phyloP scores from a whole-genome alignment of 1,139 yeast genomes.

The Kurtzmaniella quercitrusa region DNA sequence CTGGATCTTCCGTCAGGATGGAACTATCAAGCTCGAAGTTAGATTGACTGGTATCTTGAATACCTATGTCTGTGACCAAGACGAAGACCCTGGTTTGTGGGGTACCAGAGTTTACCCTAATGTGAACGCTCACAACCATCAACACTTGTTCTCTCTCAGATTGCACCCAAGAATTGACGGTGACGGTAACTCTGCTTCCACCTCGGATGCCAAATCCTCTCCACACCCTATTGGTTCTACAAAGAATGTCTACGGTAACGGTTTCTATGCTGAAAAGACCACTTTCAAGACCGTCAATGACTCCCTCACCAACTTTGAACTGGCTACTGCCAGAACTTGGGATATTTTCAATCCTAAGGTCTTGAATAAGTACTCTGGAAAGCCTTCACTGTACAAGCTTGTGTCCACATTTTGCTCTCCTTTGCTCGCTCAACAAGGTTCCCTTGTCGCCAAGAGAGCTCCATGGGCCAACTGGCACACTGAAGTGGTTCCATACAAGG shows the following conservation, averaged over 20 bases:
- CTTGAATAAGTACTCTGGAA: conserved; percentile 64
- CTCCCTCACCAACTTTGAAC: conserved; percentile 59
- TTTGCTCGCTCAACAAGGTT: conserved; percentile 67
- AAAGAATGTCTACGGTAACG: conserved; percentile 74
- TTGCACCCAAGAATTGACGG: conserved; percentile 80
- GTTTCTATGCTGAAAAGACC: conserved; percentile 59
- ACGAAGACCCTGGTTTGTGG: conserved; percentile 67
- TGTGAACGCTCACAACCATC: conserved; percentile 82
- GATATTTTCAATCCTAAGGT: conserved; percentile 71
- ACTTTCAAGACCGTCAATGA: conserved; percentile 65
- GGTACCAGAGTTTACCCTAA: conserved; percentile 79
- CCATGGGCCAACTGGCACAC: conserved; percentile 71
- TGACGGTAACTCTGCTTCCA: conserved; percentile 69
- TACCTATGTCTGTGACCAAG: conserved; percentile 60
- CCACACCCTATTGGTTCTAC: conserved; percentile 58
- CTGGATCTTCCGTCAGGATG: conserved; percentile 82
- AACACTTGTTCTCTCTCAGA: conserved; percentile 77
- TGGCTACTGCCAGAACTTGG: conserved; percentile 69
- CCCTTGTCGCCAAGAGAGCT: conserved; percentile 75
- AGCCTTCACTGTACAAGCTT: conserved; percentile 72
- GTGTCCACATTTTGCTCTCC: conserved; percentile 77
- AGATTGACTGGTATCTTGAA: conserved; percentile 79
- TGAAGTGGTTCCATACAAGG: conserved; percentile 66
- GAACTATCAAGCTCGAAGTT: conserved; percentile 72
- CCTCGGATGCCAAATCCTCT: conserved; percentile 59